Conservation (phyloP, 2,329 filamentous ascomycete species). For the Rhynchosporium agropyri region DNA sequence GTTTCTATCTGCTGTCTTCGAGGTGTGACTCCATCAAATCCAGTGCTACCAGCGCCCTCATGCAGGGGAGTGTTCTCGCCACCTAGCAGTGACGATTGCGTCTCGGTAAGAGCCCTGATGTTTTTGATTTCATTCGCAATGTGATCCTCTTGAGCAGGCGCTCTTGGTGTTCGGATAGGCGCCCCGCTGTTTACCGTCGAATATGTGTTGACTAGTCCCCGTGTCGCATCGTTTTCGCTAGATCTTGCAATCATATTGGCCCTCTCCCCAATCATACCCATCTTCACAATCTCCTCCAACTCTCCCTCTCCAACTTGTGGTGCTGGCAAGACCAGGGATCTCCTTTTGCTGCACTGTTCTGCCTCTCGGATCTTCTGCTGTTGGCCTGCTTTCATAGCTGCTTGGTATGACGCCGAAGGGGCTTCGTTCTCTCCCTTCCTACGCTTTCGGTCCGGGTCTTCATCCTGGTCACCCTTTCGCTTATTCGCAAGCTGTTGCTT, state of each 20-base stretch:
- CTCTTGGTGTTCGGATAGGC: constrained; percentile 89
- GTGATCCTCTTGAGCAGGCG: constrained; percentile 88
- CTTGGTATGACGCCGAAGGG: constrained; percentile 77
- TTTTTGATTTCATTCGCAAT: constrained; percentile 97
- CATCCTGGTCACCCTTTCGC: constrained; percentile 88
- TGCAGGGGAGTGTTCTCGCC: constrained; percentile 91
- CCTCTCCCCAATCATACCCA: constrained; percentile 91
- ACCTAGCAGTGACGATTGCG: constrained; percentile 88
- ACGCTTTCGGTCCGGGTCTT: constrained; percentile 77
- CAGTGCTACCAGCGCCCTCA: constrained; percentile 79
- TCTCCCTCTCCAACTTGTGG: constrained; percentile 93
- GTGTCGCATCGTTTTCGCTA: constrained; percentile 82
- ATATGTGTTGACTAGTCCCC: constrained; percentile 86
- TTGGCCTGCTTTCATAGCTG: constrained; percentile 89
- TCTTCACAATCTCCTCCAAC: constrained; percentile 97
- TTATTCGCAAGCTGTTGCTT: constrained; percentile 92
- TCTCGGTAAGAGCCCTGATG: constrained; percentile 88
- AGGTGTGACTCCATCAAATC: constrained; percentile 83
- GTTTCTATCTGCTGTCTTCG: constrained; percentile 82
- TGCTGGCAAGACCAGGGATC: constrained; percentile 77
- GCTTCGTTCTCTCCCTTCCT: constrained; percentile 86
- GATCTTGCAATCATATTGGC: constrained; percentile 75
- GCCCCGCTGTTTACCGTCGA: constrained; percentile 76
- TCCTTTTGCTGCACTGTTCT: constrained; percentile 93
- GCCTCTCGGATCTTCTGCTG: constrained; percentile 94